Base-by-base conservation (phyloP, 129 eudicot genomes). In the Pseudognaphalium luteoalbum region DNA sequence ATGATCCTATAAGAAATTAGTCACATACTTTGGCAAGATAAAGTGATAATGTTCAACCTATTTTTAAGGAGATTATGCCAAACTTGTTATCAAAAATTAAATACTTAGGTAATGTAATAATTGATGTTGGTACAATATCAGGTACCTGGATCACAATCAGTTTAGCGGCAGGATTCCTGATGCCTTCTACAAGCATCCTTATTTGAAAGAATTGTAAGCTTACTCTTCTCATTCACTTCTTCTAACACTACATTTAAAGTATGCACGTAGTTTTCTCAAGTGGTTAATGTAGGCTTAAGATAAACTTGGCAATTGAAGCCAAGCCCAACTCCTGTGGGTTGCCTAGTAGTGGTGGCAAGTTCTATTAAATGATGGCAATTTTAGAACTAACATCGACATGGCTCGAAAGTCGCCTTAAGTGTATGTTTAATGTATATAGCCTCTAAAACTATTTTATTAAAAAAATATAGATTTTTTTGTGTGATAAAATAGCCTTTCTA, bases 71-170 rank as follows among this genome's bases (percentile, higher is more conserved):
- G 54, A 47, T 3, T 47, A 47, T 47, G 17, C 54, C 54, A 47
- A 47, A 47, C 54, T 14, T 14, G 2, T 12, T 12, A 47, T 47
- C 6, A 14, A 47, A 47, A 47, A 3, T 12, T 47, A 47, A 3
- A 12, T 47, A 6, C 54, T 15, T 47, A 3, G n/a, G n/a, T 4
- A 47, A 47, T 3, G 54, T 47, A 11, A 47, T 47, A 44, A 47
- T 47, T 1, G 17, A 47, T 14, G 6, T 1, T 47, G 54, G 54
- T 47, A 1, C 42, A 14, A 50, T 50, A 28, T 85, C 84, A 94
- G 98, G 88, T 94, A 88, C 84, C 59, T 94, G 84, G 98, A 94
- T 94, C 98, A 94, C 88, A 94, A 94, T 78, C 97, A 91, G 74
- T 89, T 94, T 79, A 85, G 88, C 60, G 94, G 98, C 72, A 87